Conservation (phyloP, 441 rosid genomes). For the Pelargonium cotyledonis region DNA sequence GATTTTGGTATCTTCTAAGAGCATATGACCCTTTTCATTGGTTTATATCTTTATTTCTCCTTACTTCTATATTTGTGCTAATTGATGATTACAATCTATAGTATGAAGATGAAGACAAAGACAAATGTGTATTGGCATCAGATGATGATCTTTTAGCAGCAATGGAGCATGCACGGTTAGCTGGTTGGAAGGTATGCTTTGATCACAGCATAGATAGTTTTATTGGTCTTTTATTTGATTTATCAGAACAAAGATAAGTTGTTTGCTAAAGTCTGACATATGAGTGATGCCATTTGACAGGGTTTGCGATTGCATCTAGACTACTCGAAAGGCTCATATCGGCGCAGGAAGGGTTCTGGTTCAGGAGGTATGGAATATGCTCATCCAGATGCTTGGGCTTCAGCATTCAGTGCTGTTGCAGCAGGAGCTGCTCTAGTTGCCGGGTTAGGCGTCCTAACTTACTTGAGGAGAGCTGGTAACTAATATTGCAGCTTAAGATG, state of each 20-base stretch:
- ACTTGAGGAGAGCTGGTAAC: slow-evolving; percentile 49
- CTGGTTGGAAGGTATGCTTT: slow-evolving; percentile 70
- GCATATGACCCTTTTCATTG: not conserved
- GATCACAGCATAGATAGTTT: too few species aligned
- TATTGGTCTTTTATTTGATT: too few species aligned
- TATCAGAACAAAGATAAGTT: not conserved
- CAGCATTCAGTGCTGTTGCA: slow-evolving; percentile 79
- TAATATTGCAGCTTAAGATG: slow-evolving; percentile 19
- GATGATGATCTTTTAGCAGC: slow-evolving; percentile 78
- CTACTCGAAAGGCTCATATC: slow-evolving; percentile 39
- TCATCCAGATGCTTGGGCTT: slow-evolving; percentile 71
- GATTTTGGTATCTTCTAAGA: slow-evolving; percentile 52
- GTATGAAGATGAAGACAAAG: slow-evolving; percentile 97
- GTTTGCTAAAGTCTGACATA: too few species aligned
- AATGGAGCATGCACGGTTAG: slow-evolving; percentile 75
- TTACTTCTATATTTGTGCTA: slow-evolving; percentile 14
- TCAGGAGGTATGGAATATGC: slow-evolving; percentile 52
- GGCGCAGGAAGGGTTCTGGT: slow-evolving; percentile 33
- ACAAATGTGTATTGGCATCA: slow-evolving; percentile 82
- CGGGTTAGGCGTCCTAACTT: slow-evolving; percentile 74
- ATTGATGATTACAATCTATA: slow-evolving; percentile 12
- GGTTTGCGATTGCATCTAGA: slow-evolving; percentile 85
- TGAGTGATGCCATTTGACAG: slow-evolving; percentile 36
- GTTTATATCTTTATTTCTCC: not conserved
- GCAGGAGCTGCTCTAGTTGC: slow-evolving; percentile 93